Base-by-base conservation (phyloP, 1,139 yeast genomes). In the Geotrichum australiense region DNA sequence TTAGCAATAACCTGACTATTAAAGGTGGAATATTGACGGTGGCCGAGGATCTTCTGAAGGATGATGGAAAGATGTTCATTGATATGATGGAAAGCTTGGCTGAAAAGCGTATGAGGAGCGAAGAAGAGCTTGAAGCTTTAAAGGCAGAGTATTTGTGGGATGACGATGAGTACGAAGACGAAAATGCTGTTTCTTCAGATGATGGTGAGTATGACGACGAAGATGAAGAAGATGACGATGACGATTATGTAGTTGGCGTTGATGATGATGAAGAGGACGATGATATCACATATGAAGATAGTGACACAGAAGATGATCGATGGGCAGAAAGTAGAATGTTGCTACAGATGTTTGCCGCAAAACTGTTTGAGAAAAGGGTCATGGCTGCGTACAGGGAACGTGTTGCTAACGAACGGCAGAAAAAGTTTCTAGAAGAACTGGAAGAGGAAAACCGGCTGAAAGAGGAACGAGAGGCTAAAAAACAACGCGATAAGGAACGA, bases 31-130 rank as follows among this genome's bases (percentile, higher is more conserved):
- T 78, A 19, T 68, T 78, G 39, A 72, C 75, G 11, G 81, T 84
- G 40, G 91, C 93, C 0, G 93, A 84, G 50, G 94, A 84, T 56
- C 62, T 85, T 24, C 65, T 83, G 45, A 76, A 75, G 49, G 80
- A 81, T 56, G 86, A 81, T 50, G 94, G 94, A 22, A 72, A 72
- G 51, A 72, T 77, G 42, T 83, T 84, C 53, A 73, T 85, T 32
- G 80, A 78, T 49, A 77, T 82, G 76, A 78, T 85, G 78, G 94
- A 82, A 56, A 71, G 76, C 42, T 65, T 82, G 28, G 81, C 83
- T 5, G 76, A 74, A 48, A 67, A 76, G n/a, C 64, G 79, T 31
- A 65, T 68, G 53, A 73, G 69, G 0, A 61, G 80, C 44, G 77
- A 73, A 50, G 73, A 62, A 56, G 58, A 63, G 2, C 50, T 61